phyloP scores from a whole-genome alignment of 202 grass and related monocot genomes.

The Digitaria exilis region DNA sequence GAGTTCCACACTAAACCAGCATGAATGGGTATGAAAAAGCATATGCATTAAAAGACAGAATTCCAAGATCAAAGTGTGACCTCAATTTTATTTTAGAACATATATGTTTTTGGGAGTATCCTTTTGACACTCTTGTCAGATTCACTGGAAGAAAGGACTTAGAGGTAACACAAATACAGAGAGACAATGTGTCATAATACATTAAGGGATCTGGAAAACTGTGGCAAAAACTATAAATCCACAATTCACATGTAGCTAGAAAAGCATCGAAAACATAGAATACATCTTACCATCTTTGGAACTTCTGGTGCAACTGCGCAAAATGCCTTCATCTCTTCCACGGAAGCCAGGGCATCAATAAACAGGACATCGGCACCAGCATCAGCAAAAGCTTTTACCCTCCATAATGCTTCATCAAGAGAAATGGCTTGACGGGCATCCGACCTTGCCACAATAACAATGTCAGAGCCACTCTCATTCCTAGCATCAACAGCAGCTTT shows the following conservation, averaged over 20 bases:
- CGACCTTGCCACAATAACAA: slow-evolving; percentile 84
- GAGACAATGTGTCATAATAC: neutral
- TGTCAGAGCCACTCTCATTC: slow-evolving; percentile 83
- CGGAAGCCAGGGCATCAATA: slow-evolving; percentile 85
- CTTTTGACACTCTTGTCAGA: neutral
- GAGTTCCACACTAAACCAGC: neutral
- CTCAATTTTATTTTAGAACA: neutral
- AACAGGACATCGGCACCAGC: slow-evolving; percentile 91
- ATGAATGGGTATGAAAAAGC: neutral
- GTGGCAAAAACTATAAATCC: neutral
- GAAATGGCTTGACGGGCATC: slow-evolving; percentile 87
- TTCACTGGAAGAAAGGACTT: slow-evolving; percentile 9
- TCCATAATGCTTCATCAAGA: slow-evolving; percentile 82
- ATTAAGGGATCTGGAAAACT: slow-evolving; percentile 4
- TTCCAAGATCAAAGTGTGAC: neutral
- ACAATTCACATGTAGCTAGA: neutral
- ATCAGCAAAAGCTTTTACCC: slow-evolving; percentile 86
- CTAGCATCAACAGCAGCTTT: slow-evolving; percentile 85
- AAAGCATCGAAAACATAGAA: slow-evolving; percentile 3
- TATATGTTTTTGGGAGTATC: neutral
- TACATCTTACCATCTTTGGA: slow-evolving; percentile 81
- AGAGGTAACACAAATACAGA: neutral
- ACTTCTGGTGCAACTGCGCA: slow-evolving; percentile 66
- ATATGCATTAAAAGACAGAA: neutral
- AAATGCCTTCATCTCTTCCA: slow-evolving; percentile 91